Conservation (phyloP, 2,329 filamentous ascomycete species). For the Metarhizium robertsii region DNA sequence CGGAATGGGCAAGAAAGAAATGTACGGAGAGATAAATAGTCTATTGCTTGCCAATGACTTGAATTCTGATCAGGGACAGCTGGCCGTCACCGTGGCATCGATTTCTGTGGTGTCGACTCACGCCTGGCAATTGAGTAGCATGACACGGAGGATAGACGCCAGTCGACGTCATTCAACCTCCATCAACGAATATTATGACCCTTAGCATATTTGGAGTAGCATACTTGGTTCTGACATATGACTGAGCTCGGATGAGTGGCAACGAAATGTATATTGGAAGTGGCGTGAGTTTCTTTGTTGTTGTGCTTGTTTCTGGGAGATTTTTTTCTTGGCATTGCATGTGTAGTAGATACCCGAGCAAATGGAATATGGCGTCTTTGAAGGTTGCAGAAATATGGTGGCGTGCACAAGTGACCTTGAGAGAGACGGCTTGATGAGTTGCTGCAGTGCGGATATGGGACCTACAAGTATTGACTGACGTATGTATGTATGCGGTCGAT, state of each 20-base stretch:
- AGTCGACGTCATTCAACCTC: not conserved
- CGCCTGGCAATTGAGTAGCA: not conserved
- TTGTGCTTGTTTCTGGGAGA: not conserved
- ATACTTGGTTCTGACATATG: not conserved
- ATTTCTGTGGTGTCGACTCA: not conserved
- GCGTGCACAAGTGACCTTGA: too few species aligned
- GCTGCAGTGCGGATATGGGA: too few species aligned
- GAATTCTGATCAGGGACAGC: not conserved
- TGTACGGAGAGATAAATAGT: too few species aligned
- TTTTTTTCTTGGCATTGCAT: not conserved
- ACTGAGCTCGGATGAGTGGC: not conserved
- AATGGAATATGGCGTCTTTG: not conserved
- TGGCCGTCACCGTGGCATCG: not conserved
- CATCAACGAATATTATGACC: not conserved
- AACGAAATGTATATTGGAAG: not conserved
- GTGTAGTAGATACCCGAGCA: slow-evolving; percentile 3
- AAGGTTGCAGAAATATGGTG: too few species aligned
- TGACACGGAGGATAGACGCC: not conserved
- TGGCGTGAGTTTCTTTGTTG: not conserved
- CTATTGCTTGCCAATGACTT: not conserved
- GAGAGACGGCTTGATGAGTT: too few species aligned
- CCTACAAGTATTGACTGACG: too few species aligned
- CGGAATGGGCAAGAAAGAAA: not conserved
- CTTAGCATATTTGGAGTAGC: not conserved
- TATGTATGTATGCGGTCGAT: too few species aligned